phyloP scores from a whole-genome alignment of 768 basidiomycete species.

The Ramaria rubella region DNA sequence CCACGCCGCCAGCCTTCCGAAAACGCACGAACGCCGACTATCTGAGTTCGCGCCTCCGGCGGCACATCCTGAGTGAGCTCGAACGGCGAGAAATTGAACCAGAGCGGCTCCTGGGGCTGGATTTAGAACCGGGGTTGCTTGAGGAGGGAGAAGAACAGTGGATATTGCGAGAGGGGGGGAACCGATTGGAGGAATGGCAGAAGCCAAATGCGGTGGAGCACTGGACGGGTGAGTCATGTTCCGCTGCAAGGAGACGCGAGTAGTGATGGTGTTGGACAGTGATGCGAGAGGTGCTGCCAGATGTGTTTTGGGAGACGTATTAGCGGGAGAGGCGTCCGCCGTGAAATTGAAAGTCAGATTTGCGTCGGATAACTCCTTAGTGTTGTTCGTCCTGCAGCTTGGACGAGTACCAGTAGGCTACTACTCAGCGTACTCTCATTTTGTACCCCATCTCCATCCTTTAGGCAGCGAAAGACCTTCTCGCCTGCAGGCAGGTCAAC shows the following conservation, averaged over 20 bases:
- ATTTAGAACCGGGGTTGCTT: constrained; percentile 15
- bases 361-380: constrained; percentile 7
- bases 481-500: constrained; percentile 91
- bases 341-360: too few relatives aligned
- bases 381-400: constrained; percentile 12
- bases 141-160: constrained; percentile 38
- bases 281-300: constrained; percentile 72
- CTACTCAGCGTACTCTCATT: constrained; percentile 4
- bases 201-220: constrained; percentile 56
- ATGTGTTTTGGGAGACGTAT: constrained; percentile 73
- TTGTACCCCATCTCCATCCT: constrained; percentile 1
- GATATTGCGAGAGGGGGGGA: constrained; percentile 56
- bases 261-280: constrained; percentile 32
- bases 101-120: constrained; percentile 20
- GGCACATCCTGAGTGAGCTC: constrained; percentile 48
- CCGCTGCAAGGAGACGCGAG: constrained; percentile 1
- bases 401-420: constrained; percentile 11
- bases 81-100: constrained; percentile 49
- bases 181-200: constrained; percentile 63
- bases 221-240: constrained; percentile 57
- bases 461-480: constrained; percentile 14
- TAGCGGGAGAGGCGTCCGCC: too few relatives aligned
- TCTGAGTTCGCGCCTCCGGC: constrained; percentile 61
- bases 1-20: constrained; percentile 52
- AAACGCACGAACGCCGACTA: constrained; percentile 49